Evolutionary conservation across 208 protist genomes (phyloP).

Genomic region (Acanthamoeba healyi): DNA sequence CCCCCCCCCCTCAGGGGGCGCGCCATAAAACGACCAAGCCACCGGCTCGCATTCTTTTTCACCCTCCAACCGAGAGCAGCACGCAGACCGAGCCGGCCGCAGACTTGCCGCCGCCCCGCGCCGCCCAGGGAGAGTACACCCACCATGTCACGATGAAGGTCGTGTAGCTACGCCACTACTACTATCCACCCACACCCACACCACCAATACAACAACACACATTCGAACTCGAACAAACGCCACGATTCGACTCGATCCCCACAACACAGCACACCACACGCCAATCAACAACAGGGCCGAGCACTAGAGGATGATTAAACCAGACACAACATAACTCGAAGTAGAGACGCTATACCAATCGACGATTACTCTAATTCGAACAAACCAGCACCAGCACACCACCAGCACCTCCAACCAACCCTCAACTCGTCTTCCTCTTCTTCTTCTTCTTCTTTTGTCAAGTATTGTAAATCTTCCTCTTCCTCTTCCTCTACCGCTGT

Average conservation of each 20-base stretch:
- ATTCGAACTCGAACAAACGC: neutral
- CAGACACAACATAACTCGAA: neutral
- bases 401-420: too few species aligned
- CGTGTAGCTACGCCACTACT: neutral
- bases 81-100: neutral
- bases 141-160: slow-evolving; percentile 34
- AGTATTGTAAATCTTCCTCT: too few species aligned
- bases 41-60: neutral
- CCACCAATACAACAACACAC: neutral
- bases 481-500: neutral
- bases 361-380: neutral
- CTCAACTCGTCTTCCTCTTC: too few species aligned
- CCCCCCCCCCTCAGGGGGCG: too few species aligned
- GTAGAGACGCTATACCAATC: too few species aligned
- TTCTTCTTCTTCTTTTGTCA: neutral
- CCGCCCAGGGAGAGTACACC: neutral
- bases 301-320: neutral
- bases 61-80: neutral
- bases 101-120: neutral
- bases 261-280: neutral
- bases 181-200: too few species aligned
- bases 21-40: neutral
- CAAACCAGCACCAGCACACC: neutral
- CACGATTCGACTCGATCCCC: neutral
- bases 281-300: neutral